Evolutionary conservation across 2,329 filamentous ascomycete genomes (phyloP).

Genomic region (Pseudogymnoascus sp.): DNA sequence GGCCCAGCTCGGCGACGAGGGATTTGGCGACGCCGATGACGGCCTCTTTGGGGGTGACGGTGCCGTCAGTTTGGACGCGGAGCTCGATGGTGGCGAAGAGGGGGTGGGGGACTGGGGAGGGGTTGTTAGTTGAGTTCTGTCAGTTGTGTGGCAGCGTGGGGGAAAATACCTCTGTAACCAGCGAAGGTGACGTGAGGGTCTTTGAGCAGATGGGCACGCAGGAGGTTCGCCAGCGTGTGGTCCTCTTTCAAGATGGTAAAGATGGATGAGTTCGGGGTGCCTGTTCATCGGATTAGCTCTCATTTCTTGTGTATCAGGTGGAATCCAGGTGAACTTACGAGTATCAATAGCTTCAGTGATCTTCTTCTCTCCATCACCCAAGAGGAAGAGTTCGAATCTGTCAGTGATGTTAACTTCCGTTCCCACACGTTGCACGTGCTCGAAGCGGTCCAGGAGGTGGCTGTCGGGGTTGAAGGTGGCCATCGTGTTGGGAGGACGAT

Average conservation of each 20-base stretch:
- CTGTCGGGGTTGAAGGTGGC: slow-evolving; percentile 2
- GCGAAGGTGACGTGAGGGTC: slow-evolving; percentile 80
- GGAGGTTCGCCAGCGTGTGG: slow-evolving; percentile 86
- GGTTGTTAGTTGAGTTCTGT: not conserved
- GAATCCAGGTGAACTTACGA: slow-evolving; percentile 48
- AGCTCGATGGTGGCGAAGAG: slow-evolving; percentile 52
- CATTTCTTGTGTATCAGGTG: slow-evolving; percentile 10
- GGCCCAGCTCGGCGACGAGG: slow-evolving; percentile 71
- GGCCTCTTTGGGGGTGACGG: slow-evolving; percentile 80
- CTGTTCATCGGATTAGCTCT: slow-evolving; percentile 36
- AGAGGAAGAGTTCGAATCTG: slow-evolving; percentile 90
- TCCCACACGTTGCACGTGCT: not conserved
- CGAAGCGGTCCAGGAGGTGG: not conserved
- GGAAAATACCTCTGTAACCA: slow-evolving; percentile 71
- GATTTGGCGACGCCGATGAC: slow-evolving; percentile 73
- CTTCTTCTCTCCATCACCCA: slow-evolving; percentile 85
- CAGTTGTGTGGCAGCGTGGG: slow-evolving; percentile 29
- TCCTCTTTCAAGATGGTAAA: slow-evolving; percentile 97
- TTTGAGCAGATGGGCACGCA: slow-evolving; percentile 77
- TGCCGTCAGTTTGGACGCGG: slow-evolving; percentile 86
- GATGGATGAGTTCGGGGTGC: slow-evolving; percentile 88
- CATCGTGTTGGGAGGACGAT: slow-evolving; percentile 7
- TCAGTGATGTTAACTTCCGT: slow-evolving; percentile 24
- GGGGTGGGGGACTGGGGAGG: slow-evolving; percentile 31
- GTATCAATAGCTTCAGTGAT: slow-evolving; percentile 83